Conservation (phyloP, 2,329 filamentous ascomycete genomes). For the Akanthomyces dipterigenus region DNA sequence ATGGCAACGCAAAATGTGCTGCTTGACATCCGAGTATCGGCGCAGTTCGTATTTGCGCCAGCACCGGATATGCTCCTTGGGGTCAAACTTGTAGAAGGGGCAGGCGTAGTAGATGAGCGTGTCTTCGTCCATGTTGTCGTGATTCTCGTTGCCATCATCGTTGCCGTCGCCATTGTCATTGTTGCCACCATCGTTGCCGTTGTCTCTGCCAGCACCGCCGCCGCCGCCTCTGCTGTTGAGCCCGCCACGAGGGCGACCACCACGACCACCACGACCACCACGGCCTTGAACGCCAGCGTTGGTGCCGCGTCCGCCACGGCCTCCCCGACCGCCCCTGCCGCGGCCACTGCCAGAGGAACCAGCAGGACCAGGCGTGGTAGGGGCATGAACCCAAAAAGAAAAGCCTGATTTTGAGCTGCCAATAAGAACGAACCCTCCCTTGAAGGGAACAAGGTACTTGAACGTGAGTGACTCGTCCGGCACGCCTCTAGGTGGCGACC, state of each 20-base stretch:
- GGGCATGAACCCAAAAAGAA: neutral
- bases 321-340: neutral
- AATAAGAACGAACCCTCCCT: neutral
- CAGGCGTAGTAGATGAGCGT: neutral
- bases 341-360: neutral
- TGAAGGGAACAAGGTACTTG: neutral
- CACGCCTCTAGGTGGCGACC: neutral
- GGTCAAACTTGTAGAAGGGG: conserved; percentile 7
- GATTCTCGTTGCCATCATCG: neutral
- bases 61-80: neutral
- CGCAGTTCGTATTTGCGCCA: conserved; percentile 4
- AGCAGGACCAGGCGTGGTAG: neutral
- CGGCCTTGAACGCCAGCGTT: neutral
- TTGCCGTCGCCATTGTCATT: neutral
- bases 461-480: neutral
- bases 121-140: neutral
- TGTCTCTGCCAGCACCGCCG: neutral
- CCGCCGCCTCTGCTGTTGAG: neutral
- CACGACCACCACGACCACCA: neutral
- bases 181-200: neutral
- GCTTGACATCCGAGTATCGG: neutral
- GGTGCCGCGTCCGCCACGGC: neutral
- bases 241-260: neutral
- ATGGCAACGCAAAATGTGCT: conserved; percentile 2
- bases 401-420: neutral